phyloP scores from a whole-genome alignment of 768 basidiomycete genomes.

The Tubosaeta brunneosetosa region DNA sequence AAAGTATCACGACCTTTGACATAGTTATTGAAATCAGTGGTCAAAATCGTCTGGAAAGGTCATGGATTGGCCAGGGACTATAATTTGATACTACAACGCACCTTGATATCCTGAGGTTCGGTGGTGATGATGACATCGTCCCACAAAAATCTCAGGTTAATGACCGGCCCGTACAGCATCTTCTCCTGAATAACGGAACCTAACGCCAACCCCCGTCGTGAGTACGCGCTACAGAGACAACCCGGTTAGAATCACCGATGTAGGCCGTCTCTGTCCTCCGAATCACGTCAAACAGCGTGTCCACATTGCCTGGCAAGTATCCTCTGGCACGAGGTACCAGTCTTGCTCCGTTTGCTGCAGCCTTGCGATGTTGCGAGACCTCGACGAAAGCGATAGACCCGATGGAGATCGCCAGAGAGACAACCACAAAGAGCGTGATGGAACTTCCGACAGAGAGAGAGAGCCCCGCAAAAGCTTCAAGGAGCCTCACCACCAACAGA shows the following conservation, averaged over 20 bases:
- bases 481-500: constrained; percentile 9
- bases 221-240: background rate
- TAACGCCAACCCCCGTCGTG: constrained; percentile 3
- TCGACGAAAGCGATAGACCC: constrained; percentile 1
- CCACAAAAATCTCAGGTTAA: constrained; percentile 48
- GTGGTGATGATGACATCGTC: constrained; percentile 44
- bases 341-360: constrained; percentile 24
- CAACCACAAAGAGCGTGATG: constrained; percentile 3
- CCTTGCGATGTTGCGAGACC: constrained; percentile 13
- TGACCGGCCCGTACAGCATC: constrained; percentile 21
- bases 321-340: constrained; percentile 31
- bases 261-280: constrained; percentile 28
- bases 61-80: background rate
- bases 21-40: constrained; percentile 40
- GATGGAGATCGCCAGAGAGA: constrained; percentile 1
- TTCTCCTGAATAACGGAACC: constrained; percentile 24
- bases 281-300: constrained; percentile 25
- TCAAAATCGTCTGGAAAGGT: constrained; percentile 33
- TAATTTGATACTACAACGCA: background rate
- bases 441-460: constrained; percentile 4
- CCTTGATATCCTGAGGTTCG: constrained; percentile 47
- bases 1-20: constrained; percentile 35
- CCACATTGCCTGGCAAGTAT: constrained; percentile 31
- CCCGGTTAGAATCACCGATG: constrained; percentile 24
- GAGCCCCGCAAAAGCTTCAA: constrained; percentile 7